Percentiles rank a stretch among this genome's conserved stretches.
Conservation (phyloP, 140 eudicot genomes). For the Ambrosia hybrid region DNA sequence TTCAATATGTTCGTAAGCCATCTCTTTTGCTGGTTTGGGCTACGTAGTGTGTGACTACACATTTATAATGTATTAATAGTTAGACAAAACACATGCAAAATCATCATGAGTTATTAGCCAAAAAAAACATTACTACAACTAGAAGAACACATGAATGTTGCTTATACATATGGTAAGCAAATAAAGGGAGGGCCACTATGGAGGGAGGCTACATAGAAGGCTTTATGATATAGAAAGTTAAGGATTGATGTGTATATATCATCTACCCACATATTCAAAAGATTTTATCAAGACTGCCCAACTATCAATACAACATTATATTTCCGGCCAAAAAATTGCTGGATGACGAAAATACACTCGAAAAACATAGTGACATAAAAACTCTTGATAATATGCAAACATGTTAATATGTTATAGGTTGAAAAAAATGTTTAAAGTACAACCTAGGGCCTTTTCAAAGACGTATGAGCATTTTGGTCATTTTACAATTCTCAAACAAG, state of each 20-base stretch:
- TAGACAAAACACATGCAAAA: neutral
- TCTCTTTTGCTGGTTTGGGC: constrained; percentile 65
- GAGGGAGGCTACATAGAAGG: neutral
- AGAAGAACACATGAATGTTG: neutral
- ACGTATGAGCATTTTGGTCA: neutral
- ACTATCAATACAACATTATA: neutral
- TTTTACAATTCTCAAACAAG: neutral
- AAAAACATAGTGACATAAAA: neutral
- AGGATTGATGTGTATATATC: no score
- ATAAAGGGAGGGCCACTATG: neutral
- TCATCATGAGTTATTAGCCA: neutral
- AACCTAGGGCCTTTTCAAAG: neutral
- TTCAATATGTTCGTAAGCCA: constrained; percentile 53
- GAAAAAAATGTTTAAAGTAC: neutral
- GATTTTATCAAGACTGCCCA: neutral
- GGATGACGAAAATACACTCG: neutral
- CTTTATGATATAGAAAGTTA: no score
- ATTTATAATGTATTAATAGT: constrained; percentile 2
- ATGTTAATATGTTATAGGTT: neutral
- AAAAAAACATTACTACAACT: neutral
- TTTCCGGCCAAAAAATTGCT: neutral
- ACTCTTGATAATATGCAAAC: neutral
- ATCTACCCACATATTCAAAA: neutral
- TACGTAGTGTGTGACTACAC: constrained; percentile 56
- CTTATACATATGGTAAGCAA: neutral